These are phyloP conservation scores for Talaromyces atroroseus DNA, from an alignment of 2,329 filamentous ascomycete genomes.

Conservation along the genomic window DNA sequence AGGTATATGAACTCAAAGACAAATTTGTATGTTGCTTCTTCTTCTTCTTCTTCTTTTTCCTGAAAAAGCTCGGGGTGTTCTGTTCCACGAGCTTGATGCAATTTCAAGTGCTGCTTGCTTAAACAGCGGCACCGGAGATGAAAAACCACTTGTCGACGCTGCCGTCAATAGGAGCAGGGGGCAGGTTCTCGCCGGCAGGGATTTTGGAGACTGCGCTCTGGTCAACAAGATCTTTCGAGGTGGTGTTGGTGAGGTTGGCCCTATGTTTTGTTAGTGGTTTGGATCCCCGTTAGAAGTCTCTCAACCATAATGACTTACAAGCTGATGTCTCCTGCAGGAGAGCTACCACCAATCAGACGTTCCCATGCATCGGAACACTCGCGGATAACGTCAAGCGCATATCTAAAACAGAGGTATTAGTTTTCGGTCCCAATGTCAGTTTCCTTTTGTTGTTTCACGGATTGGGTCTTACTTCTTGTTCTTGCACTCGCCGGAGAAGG, in stretches of 20 bases:
- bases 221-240: conserved; percentile 68
- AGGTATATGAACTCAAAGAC: neutral
- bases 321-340: conserved; percentile 67
- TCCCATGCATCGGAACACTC: conserved; percentile 98
- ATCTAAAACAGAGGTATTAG: conserved; percentile 47
- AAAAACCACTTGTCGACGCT: conserved; percentile 99
- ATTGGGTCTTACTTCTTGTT: conserved; percentile 80
- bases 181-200: conserved; percentile 71
- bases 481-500: conserved; percentile 99
- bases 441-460: neutral
- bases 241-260: conserved; percentile 70
- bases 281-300: neutral
- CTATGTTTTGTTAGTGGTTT: conserved; percentile 40
- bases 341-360: conserved; percentile 88
- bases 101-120: conserved; percentile 31
- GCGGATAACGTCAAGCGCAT: conserved; percentile 89
- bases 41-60: neutral
- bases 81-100: neutral
- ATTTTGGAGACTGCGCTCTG: conserved; percentile 68
- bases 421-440: conserved; percentile 14
- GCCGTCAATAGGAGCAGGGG: conserved; percentile 82
- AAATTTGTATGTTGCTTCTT: neutral
- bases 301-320: conserved; percentile 56
- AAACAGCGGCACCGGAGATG: conserved; percentile 92
- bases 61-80: neutral